These are phyloP conservation scores for Tetracladium maxilliforme DNA, from an alignment of 2,329 filamentous ascomycete species.

Conservation along the genomic window DNA sequence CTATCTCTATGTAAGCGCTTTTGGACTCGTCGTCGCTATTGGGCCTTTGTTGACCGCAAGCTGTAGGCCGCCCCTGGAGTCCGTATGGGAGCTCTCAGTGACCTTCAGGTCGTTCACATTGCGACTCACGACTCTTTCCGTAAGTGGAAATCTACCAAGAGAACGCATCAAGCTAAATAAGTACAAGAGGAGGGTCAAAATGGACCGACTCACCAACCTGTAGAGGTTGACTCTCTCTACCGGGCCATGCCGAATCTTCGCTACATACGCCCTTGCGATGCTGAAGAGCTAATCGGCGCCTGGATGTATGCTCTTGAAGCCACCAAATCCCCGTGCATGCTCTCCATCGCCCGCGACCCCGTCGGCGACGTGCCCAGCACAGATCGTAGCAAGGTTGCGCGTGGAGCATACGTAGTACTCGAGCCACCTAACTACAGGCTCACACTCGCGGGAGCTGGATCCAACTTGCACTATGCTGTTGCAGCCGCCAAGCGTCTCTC, in stretches of 20 bases:
- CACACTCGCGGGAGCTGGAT: constrained; percentile 23
- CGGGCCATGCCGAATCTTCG: constrained; percentile 29
- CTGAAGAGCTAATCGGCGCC: constrained; percentile 24
- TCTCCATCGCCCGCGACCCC: constrained; percentile 31
- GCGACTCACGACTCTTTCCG: constrained; percentile 29
- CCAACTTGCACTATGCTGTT: constrained; percentile 25
- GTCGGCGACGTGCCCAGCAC: constrained; percentile 21
- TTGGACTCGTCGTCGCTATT: constrained; percentile 1
- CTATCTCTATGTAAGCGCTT: constrained; percentile 17
- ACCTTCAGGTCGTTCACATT: constrained; percentile 24
- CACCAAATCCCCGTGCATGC: constrained; percentile 25
- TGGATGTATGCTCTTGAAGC: constrained; percentile 20
- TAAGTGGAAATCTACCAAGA: constrained; percentile 27
- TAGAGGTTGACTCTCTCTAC: constrained; percentile 25
- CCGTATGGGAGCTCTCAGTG: constrained; percentile 27
- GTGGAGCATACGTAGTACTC: constrained; percentile 29
- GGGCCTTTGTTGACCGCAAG: background rate
- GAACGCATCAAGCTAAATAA: too few relatives aligned
- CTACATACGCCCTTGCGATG: constrained; percentile 27
- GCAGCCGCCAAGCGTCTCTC: constrained; percentile 20
- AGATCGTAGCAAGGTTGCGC: constrained; percentile 23
- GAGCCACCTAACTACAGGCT: constrained; percentile 28
- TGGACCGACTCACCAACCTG: constrained; percentile 30
- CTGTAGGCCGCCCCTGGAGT: constrained; percentile 25
- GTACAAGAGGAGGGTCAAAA: too few relatives aligned